Evolutionary conservation across 177 flowering plant species (phyloP).

Genomic region (Vitis hybrid): DNA sequence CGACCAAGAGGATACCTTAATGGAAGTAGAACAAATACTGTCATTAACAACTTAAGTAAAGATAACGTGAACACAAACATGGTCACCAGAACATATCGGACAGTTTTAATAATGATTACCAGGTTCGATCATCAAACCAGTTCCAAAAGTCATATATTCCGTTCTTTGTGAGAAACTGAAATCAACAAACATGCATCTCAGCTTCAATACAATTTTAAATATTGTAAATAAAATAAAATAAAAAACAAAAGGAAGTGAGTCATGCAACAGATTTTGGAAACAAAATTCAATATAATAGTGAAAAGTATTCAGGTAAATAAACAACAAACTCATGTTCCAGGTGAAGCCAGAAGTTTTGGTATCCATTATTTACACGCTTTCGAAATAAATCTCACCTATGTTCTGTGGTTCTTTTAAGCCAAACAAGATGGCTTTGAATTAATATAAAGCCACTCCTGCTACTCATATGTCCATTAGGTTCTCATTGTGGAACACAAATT

Average conservation of each 20-base stretch:
- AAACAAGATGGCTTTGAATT: no score
- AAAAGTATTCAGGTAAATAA: no score
- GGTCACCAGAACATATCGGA: not conserved
- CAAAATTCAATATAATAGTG: no score
- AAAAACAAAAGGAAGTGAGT: not conserved
- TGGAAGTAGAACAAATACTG: constrained; percentile 7
- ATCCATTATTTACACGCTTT: no score
- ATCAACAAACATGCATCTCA: constrained; percentile 25
- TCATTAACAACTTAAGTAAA: not conserved
- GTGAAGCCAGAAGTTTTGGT: no score
- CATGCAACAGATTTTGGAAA: not conserved
- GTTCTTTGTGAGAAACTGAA: constrained; percentile 82
- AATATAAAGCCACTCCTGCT: no score
- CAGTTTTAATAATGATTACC: constrained; percentile 49
- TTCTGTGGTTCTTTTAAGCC: no score
- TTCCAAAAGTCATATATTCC: constrained; percentile 99
- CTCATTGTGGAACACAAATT: no score
- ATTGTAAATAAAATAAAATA: not conserved
- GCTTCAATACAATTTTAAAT: not conserved
- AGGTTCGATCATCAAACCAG: constrained; percentile 99
- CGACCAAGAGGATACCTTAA: constrained; percentile 98
- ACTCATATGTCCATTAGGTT: no score
- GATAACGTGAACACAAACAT: not conserved
- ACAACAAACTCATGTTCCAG: no score
- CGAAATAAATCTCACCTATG: no score